Percentiles rank a stretch among this genome's conserved stretches.
These are phyloP conservation scores for Medicago arabica DNA, from an alignment of 306 rosid genomes.

Conservation along the genomic window DNA sequence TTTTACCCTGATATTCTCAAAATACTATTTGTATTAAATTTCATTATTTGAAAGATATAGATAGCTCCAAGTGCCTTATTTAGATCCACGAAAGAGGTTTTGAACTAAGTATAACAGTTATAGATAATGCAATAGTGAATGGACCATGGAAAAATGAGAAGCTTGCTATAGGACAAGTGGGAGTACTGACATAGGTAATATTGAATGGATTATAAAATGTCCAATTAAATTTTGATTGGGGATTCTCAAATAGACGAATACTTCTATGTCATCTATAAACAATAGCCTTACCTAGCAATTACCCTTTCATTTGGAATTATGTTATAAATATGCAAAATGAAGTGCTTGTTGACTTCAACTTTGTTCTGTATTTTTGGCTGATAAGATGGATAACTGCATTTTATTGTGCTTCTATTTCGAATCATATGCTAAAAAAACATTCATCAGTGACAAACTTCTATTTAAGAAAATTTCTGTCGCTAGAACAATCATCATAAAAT, in stretches of 20 bases:
- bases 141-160: background rate
- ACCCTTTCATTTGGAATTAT: conserved; percentile 1
- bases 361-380: background rate
- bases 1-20: conserved; percentile 16
- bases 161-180: conserved; percentile 8
- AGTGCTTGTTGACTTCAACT: background rate
- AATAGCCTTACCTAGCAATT: background rate
- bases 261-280: too few species aligned
- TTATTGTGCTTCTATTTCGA: conserved; percentile 13
- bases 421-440: conserved; percentile 6
- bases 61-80: background rate
- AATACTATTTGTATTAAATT: background rate
- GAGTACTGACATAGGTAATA: background rate
- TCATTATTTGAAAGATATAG: background rate
- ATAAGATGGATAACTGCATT: conserved; percentile 6
- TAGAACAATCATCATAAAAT: conserved; percentile 18
- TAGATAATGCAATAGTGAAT: background rate
- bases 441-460: background rate
- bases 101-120: background rate
- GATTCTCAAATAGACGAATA: background rate
- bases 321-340: conserved; percentile 15
- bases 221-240: background rate
- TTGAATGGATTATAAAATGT: background rate
- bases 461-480: background rate
- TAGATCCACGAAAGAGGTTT: conserved; percentile 3